These are phyloP conservation scores for Aegilops bicornis DNA, from an alignment of 176 grass and related monocot genomes.

Conservation along the genomic window DNA sequence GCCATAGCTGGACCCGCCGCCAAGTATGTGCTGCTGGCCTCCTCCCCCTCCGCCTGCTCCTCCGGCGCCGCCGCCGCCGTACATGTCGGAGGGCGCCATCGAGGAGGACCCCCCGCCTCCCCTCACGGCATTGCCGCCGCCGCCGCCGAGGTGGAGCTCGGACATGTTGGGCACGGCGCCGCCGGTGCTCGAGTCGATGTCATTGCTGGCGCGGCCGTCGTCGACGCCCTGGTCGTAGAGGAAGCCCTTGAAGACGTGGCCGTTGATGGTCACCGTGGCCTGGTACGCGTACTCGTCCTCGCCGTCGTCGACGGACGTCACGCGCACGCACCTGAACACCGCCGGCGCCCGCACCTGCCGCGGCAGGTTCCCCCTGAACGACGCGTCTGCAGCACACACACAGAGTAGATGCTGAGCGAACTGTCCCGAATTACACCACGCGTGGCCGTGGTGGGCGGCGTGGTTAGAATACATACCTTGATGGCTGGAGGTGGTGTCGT, in stretches of 20 bases:
- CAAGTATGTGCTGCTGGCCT: slow-evolving; percentile 48
- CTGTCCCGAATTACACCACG: neutral
- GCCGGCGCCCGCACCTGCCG: slow-evolving; percentile 85
- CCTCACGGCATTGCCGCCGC: slow-evolving; percentile 1
- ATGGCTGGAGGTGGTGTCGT: slow-evolving; percentile 95
- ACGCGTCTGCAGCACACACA: slow-evolving; percentile 43
- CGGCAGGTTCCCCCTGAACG: slow-evolving; percentile 64
- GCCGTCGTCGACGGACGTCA: slow-evolving; percentile 84
- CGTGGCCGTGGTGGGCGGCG: neutral
- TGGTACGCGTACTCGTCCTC: slow-evolving; percentile 95
- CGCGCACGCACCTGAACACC: slow-evolving; percentile 94
- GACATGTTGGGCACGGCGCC: slow-evolving; percentile 76
- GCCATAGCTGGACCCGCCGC: slow-evolving; percentile 53
- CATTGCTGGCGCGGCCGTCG: slow-evolving; percentile 71
- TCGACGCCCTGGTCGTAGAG: slow-evolving; percentile 92
- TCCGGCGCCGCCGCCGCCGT: slow-evolving; percentile 37
- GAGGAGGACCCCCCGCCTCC: slow-evolving; percentile 26
- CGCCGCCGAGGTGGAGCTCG: slow-evolving; percentile 75
- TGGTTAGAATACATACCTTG: slow-evolving; percentile 62
- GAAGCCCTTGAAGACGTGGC: slow-evolving; percentile 98
- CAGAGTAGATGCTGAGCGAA: neutral
- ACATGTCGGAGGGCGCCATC: slow-evolving; percentile 45
- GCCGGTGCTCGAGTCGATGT: slow-evolving; percentile 33
- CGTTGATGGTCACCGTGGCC: slow-evolving; percentile 78
- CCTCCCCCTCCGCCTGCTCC: slow-evolving; percentile 18